Base-by-base conservation (phyloP, 495 filamentous ascomycete genomes). In the Trichoderma parareesei region DNA sequence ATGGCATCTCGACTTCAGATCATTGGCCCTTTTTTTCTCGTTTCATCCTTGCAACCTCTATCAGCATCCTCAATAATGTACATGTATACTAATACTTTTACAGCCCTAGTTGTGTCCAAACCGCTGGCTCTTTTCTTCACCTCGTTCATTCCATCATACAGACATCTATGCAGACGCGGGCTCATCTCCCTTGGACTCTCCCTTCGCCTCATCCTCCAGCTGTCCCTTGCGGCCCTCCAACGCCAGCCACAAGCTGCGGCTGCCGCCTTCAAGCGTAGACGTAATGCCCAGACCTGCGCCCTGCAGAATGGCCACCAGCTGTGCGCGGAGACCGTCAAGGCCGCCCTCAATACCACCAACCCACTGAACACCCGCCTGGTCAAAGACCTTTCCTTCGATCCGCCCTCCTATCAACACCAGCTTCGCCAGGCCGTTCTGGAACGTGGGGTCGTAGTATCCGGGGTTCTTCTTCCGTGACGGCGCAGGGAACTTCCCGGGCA, bases 311-410 rank as follows among this genome's bases (percentile, higher is more conserved):
- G 72, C 76, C 38, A 96, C 87, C 67, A 99, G 79, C 80, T 95
- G 88, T 38, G 85, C 89, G 65, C 93, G 83, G 68, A 98, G 79
- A 20, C 88, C 87, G 38, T 93, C 91, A 65, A 97, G 72, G 11
- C 92, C 92, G 62, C 88, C 88, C 69, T 88, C 81, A 71, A 98
- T 90, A n/a, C 85, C 82, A 49, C 89, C 90, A 62, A 98, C 85
- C 90, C 90, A 94, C 72, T 86, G 88, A 64, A 90, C 79, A 67
- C 90, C 87, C 18, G 87, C 87, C 38, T 81, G 71, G 76, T 98
- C 95, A 69, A 98, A 91, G 55, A 92, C 88, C 76, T 84, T 85
- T 66, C 88, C 89, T 68, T 87, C 85, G 35, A 96, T 84, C 64
- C 94, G 82, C 18, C 92, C 92, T 64, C 91, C 95, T 53, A 98